Conservation (phyloP, 805 yeast species). For the Cyberlindnera maclurae region DNA sequence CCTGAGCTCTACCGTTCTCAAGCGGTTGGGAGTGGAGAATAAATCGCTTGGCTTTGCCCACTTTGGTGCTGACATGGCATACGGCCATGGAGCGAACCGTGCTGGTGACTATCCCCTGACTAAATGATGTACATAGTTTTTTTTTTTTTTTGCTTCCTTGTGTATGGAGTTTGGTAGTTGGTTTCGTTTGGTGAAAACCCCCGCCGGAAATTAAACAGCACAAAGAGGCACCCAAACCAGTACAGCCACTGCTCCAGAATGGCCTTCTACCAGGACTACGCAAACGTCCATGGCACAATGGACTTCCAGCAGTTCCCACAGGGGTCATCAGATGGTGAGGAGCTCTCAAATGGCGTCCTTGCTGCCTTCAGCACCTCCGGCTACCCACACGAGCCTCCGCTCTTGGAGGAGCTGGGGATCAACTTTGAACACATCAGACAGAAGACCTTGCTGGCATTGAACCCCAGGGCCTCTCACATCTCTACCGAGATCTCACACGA, state of each 20-base stretch:
- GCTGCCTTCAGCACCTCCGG: slow-evolving; percentile 94
- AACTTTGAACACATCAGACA: slow-evolving; percentile 81
- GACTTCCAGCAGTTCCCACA: slow-evolving; percentile 19
- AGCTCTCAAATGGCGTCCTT: slow-evolving; percentile 64
- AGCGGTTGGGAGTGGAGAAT: slow-evolving; percentile 50
- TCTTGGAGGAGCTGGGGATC: slow-evolving; percentile 88
- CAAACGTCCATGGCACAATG: slow-evolving; percentile 30
- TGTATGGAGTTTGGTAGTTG: no score
- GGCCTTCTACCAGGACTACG: slow-evolving; percentile 1
- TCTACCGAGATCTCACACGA: slow-evolving; percentile 77
- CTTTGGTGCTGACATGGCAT: slow-evolving; percentile 52
- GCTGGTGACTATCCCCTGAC: slow-evolving; percentile 44
- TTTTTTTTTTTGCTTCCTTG: no score
- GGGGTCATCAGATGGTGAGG: slow-evolving; percentile 26
- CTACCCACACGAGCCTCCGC: slow-evolving; percentile 90
- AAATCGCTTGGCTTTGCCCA: slow-evolving; percentile 39
- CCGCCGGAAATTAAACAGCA: no score
- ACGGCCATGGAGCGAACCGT: slow-evolving; percentile 52
- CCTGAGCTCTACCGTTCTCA: slow-evolving; percentile 48
- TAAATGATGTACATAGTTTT: slow-evolving; percentile 19
- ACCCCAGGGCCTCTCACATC: slow-evolving; percentile 45
- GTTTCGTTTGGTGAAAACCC: no score
- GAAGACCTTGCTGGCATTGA: slow-evolving; percentile 81
- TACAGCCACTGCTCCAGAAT: not conserved
- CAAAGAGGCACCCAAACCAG: no score